phyloP scores from a whole-genome alignment of 1,284 basidiomycete genomes.

The Sutorius eximius region DNA sequence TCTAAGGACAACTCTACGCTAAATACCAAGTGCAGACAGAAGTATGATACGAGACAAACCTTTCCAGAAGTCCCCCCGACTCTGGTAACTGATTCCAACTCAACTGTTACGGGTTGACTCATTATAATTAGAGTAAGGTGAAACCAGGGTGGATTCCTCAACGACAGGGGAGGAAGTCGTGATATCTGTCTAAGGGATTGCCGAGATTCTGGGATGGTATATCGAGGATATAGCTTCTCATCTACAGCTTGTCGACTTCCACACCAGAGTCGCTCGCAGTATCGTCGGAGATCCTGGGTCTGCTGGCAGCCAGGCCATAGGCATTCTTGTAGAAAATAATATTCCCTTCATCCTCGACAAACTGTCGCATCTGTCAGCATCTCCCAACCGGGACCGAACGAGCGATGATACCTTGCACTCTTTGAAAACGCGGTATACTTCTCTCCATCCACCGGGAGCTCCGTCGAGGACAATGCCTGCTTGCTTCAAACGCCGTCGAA shows the following conservation, averaged over 20 bases:
- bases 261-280: slow-evolving; percentile 84
- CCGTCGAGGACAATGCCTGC: slow-evolving; percentile 63
- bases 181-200: slow-evolving; percentile 11
- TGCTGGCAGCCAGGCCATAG: slow-evolving; percentile 70
- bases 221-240: slow-evolving; percentile 3
- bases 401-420: slow-evolving; percentile 62
- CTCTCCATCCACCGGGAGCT: slow-evolving; percentile 73
- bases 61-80: background rate
- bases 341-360: slow-evolving; percentile 91
- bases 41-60: background rate
- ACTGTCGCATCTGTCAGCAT: slow-evolving; percentile 44
- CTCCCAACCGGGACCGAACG: background rate
- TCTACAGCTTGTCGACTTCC: slow-evolving; percentile 56
- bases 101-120: background rate
- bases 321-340: slow-evolving; percentile 93
- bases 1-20: background rate
- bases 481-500: slow-evolving; percentile 77
- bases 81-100: background rate
- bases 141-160: background rate
- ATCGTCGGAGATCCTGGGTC: slow-evolving; percentile 61
- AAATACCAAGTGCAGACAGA: background rate
- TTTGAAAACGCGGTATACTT: slow-evolving; percentile 71
- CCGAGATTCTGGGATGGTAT: slow-evolving; percentile 3
- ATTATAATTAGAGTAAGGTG: background rate
- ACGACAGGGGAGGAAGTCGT: background rate